These are phyloP conservation scores for Penicillium sp. DNA, from an alignment of 2,329 filamentous ascomycete species.

Conservation along the genomic window DNA sequence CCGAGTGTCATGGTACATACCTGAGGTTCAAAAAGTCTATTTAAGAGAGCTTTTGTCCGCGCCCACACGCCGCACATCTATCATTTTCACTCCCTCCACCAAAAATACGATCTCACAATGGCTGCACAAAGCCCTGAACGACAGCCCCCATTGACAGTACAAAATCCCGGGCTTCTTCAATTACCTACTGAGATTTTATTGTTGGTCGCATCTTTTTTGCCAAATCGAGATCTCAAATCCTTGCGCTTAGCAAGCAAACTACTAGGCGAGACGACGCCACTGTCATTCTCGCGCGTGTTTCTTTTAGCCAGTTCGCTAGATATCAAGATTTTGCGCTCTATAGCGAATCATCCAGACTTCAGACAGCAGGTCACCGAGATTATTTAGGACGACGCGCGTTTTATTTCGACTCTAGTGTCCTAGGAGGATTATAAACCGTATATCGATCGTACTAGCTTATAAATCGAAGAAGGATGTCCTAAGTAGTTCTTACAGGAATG, in stretches of 20 bases:
- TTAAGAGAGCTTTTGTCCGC: too few relatives aligned
- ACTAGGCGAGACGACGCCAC: constrained; percentile 10
- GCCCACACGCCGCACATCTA: too few relatives aligned
- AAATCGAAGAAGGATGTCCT: constrained; percentile 11
- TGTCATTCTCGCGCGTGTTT: constrained; percentile 40
- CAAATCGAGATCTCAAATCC: constrained; percentile 28
- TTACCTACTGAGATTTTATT: constrained; percentile 1
- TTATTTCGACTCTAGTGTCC: constrained; percentile 4
- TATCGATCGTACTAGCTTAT: not conserved
- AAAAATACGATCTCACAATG: too few relatives aligned
- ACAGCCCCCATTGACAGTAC: not conserved
- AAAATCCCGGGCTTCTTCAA: not conserved
- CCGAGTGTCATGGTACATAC: too few relatives aligned
- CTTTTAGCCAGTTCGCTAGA: constrained; percentile 44
- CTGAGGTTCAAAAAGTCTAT: too few relatives aligned
- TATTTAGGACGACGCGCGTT: constrained; percentile 33
- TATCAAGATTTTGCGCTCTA: constrained; percentile 36
- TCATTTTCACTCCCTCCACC: too few relatives aligned
- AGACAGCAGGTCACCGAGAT: constrained; percentile 37
- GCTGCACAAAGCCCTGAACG: not conserved
- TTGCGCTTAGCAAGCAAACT: constrained; percentile 25
- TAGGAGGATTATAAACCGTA: not conserved
- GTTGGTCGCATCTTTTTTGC: constrained; percentile 11
- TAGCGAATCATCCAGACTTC: constrained; percentile 39
- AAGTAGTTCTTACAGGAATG: constrained; percentile 14